Evolutionary conservation across 345 rosid genomes (phyloP).

Genomic region (Populus davidiana): DNA sequence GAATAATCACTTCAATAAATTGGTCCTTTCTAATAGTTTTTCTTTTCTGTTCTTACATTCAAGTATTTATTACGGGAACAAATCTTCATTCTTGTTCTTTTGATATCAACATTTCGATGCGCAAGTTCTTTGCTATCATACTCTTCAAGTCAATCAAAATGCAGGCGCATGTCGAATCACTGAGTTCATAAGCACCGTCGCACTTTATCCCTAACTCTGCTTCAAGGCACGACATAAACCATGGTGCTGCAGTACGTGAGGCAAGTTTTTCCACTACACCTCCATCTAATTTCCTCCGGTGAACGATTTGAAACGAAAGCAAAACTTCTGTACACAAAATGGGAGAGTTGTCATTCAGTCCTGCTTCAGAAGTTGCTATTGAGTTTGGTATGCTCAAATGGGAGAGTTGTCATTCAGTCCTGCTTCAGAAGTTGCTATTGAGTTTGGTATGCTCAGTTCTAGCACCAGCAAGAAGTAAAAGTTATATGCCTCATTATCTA

Average conservation of each 20-base stretch:
- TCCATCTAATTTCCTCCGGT: not conserved
- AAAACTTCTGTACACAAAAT: not conserved
- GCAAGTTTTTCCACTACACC: constrained; percentile 42
- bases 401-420: no score
- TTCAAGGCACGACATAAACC: constrained; percentile 64
- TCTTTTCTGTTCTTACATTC: not conserved
- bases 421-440: not conserved
- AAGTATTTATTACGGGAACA: not conserved
- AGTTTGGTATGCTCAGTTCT: no score
- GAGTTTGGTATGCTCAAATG: no score
- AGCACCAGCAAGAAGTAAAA: no score
- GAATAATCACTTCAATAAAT: not conserved
- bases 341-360: no score
- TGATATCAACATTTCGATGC: not conserved
- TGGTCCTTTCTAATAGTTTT: not conserved
- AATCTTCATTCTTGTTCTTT: not conserved
- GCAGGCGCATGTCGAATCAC: constrained; percentile 62
- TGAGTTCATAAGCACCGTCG: constrained; percentile 60
- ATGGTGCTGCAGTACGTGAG: constrained; percentile 93
- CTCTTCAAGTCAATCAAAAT: not conserved
- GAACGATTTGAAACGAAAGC: not conserved
- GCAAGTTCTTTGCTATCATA: not conserved
- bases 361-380: no score
- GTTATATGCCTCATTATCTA: not conserved
- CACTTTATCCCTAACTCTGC: constrained; percentile 48